Evolutionary conservation across 352 stramenopile species (phyloP).

Genomic region (Phytopythium helicoides): DNA sequence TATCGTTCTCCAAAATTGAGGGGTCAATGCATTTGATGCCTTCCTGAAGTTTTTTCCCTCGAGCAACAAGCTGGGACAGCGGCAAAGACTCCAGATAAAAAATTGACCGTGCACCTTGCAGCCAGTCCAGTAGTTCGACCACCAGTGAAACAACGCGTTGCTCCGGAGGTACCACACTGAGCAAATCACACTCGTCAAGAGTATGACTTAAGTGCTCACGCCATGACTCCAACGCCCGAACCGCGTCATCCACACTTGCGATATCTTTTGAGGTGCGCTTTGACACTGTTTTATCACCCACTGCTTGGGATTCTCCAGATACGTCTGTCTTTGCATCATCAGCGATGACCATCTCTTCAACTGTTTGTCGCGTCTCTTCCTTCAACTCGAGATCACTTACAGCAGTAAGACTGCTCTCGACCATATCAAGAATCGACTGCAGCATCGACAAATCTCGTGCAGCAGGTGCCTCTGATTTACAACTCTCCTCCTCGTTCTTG

Average conservation of each 20-base stretch:
- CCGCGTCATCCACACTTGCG: constrained; percentile 69
- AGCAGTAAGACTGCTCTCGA: constrained; percentile 61
- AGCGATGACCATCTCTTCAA: constrained; percentile 55
- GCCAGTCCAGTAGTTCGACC: constrained; percentile 72
- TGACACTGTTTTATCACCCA: no score
- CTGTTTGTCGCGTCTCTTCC: constrained; percentile 55
- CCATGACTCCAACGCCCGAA: constrained; percentile 71
- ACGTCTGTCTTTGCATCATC: constrained; percentile 23
- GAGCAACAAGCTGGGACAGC: constrained; percentile 55
- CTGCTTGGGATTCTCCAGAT: no score
- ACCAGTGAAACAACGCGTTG: constrained; percentile 41
- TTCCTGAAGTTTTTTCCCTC: constrained; percentile 36
- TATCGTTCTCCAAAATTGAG: constrained; percentile 21
- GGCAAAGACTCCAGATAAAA: constrained; percentile 79
- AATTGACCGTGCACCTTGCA: constrained; percentile 68
- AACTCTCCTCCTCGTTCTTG: constrained; percentile 18
- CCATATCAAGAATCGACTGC: constrained; percentile 54
- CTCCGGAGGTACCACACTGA: constrained; percentile 68
- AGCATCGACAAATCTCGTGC: constrained; percentile 36
- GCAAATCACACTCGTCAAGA: constrained; percentile 58
- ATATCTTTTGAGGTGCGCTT: no score
- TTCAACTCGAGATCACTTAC: constrained; percentile 67
- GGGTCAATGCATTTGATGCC: constrained; percentile 22
- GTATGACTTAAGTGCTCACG: constrained; percentile 54
- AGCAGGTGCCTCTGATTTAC: constrained; percentile 20